Conservation (phyloP, 2,329 filamentous ascomycete genomes). For the Huntiella abstrusa region DNA sequence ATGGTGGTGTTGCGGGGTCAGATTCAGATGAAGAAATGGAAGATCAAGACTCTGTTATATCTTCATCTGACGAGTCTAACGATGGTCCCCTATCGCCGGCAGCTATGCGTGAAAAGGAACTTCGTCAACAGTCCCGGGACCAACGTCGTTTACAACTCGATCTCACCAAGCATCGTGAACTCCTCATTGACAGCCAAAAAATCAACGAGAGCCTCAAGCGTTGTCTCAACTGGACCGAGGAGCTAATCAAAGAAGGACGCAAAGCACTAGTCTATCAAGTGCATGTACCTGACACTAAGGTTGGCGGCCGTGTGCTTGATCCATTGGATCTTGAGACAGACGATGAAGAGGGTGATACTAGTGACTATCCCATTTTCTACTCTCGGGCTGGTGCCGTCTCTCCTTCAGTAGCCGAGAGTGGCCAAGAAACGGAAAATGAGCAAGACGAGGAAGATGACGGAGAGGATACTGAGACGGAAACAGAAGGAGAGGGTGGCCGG, state of each 20-base stretch:
- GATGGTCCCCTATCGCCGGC: constrained; percentile 22
- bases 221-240: constrained; percentile 77
- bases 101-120: constrained; percentile 23
- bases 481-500: not conserved
- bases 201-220: constrained; percentile 88
- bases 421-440: constrained; percentile 15
- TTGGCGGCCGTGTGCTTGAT: constrained; percentile 63
- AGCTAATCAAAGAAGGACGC: constrained; percentile 71
- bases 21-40: constrained; percentile 24
- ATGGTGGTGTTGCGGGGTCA: constrained; percentile 25
- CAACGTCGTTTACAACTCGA: constrained; percentile 72
- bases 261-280: constrained; percentile 76
- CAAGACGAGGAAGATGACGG: constrained; percentile 13
- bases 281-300: constrained; percentile 55
- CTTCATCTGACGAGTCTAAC: constrained; percentile 30
- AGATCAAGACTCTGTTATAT: constrained; percentile 29
- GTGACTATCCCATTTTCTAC: constrained; percentile 11
- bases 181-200: constrained; percentile 78
- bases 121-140: constrained; percentile 48
- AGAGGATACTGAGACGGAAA: constrained; percentile 14
- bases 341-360: constrained; percentile 9
- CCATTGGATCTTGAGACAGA: constrained; percentile 42
- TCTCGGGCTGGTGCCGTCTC: constrained; percentile 7
- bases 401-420: constrained; percentile 7
- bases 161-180: constrained; percentile 69